Percentiles rank a stretch among this genome's conserved stretches.
Conservation (phyloP, 345 rosid species). For the Combretum micranthum region DNA sequence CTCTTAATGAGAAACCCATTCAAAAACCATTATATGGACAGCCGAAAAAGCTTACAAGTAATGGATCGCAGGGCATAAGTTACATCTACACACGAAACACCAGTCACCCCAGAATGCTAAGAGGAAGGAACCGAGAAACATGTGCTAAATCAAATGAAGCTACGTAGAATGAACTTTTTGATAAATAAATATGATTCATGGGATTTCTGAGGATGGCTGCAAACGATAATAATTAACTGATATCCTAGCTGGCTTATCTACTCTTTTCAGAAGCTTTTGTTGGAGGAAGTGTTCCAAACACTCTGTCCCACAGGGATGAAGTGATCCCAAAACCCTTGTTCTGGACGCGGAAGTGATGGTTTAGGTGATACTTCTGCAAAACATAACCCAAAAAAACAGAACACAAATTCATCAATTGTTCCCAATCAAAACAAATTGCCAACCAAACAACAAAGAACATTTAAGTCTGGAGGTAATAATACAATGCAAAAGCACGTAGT, state of each 20-base stretch:
- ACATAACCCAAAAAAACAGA: not conserved
- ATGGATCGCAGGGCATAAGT: not conserved
- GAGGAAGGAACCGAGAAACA: no score
- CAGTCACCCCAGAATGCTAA: not conserved
- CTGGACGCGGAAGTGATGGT: conserved; percentile 91
- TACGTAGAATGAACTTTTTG: no score
- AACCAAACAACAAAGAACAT: no score
- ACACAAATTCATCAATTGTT: not conserved
- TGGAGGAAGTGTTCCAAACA: conserved; percentile 78
- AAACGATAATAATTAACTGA: no score
- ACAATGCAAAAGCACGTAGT: no score
- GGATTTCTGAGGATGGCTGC: no score
- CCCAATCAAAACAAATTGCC: not conserved
- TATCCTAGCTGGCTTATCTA: not conserved
- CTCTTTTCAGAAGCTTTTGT: conserved; percentile 27
- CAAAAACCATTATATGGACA: no score
- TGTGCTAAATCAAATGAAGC: no score
- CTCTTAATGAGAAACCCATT: no score
- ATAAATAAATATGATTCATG: no score
- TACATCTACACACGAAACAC: conserved; percentile 15
- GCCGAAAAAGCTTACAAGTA: not conserved
- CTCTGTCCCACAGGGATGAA: conserved; percentile 79
- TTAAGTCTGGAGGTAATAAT: no score
- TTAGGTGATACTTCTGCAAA: conserved; percentile 85
- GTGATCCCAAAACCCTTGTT: conserved; percentile 87